Evolutionary conservation across 179 eudicot genomes (phyloP).

Genomic region (Drosera spatulata): DNA sequence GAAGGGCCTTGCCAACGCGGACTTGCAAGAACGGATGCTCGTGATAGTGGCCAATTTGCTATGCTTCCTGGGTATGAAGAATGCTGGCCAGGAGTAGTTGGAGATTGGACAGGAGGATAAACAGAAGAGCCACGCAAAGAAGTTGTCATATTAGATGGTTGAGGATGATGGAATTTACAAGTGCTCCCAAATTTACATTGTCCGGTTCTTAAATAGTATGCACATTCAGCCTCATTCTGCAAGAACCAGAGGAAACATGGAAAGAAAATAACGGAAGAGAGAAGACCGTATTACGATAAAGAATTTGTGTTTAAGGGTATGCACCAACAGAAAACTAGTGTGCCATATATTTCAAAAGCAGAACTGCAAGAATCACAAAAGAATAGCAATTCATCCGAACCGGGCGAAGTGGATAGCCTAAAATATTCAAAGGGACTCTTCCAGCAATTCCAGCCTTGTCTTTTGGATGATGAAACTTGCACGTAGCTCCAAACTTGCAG

Average conservation of each 20-base stretch:
- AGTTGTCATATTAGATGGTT: constrained; percentile 66
- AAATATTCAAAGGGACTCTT: constrained; percentile 68
- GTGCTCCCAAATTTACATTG: constrained; percentile 94
- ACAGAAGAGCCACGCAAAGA: constrained; percentile 77
- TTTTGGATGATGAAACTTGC: constrained; percentile 96
- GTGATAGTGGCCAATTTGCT: constrained; percentile 67
- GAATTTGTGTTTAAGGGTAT: not conserved
- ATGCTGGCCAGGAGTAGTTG: constrained; percentile 70
- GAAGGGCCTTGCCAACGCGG: constrained; percentile 96
- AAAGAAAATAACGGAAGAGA: not conserved
- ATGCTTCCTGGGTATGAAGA: constrained; percentile 55
- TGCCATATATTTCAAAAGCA: not conserved
- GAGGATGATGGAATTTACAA: constrained; percentile 97
- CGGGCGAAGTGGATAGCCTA: constrained; percentile 98
- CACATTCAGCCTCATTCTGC: constrained; percentile 81
- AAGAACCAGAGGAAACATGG: not conserved
- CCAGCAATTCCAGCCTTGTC: constrained; percentile 93
- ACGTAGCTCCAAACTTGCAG: constrained; percentile 92
- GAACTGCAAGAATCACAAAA: not conserved
- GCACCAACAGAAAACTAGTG: not conserved
- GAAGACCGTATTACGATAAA: not conserved
- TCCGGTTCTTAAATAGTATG: constrained; percentile 91
- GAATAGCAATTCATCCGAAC: constrained; percentile 23
- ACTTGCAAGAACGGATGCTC: constrained; percentile 69
- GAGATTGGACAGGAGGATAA: constrained; percentile 79